phyloP scores from a whole-genome alignment of 225 moss, liverwort and hornwort genomes.

The Climacium dendroides region DNA sequence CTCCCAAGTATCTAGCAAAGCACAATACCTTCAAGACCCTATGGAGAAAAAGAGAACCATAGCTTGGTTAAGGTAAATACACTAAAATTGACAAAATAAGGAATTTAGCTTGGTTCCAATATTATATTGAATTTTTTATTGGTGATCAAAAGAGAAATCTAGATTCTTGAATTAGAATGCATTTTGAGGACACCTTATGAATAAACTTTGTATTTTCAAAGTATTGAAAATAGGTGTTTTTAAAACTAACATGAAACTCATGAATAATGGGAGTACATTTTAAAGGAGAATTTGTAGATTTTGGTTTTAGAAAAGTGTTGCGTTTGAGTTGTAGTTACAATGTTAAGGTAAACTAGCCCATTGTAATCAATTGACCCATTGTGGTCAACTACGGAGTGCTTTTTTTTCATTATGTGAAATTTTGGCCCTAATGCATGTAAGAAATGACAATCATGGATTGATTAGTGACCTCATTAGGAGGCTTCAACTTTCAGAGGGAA shows the following conservation, averaged over 20 bases:
- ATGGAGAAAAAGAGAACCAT: accelerated
- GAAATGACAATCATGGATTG: too few species aligned
- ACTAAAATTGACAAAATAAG: not conserved
- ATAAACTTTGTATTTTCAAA: not conserved
- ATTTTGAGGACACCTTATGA: accelerated
- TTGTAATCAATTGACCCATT: too few species aligned
- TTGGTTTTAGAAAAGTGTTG: not conserved
- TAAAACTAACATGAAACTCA: accelerated
- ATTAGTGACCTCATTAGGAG: too few species aligned
- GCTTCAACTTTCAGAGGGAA: too few species aligned
- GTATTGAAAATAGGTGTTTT: accelerated
- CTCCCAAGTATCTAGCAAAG: not conserved
- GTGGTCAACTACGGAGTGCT: too few species aligned
- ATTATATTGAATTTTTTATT: not conserved
- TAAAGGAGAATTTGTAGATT: not conserved
- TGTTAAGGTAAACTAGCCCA: too few species aligned
- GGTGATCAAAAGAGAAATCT: not conserved
- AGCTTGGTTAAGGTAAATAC: not conserved
- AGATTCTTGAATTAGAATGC: not conserved
- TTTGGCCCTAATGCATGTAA: too few species aligned
- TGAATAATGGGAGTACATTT: not conserved
- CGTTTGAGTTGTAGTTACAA: too few species aligned
- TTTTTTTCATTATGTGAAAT: too few species aligned
- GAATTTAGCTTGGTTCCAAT: accelerated
- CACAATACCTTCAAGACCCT: accelerated